Evolutionary conservation across 352 stramenopile species (phyloP).

Genomic region (Pythium folliculosum): DNA sequence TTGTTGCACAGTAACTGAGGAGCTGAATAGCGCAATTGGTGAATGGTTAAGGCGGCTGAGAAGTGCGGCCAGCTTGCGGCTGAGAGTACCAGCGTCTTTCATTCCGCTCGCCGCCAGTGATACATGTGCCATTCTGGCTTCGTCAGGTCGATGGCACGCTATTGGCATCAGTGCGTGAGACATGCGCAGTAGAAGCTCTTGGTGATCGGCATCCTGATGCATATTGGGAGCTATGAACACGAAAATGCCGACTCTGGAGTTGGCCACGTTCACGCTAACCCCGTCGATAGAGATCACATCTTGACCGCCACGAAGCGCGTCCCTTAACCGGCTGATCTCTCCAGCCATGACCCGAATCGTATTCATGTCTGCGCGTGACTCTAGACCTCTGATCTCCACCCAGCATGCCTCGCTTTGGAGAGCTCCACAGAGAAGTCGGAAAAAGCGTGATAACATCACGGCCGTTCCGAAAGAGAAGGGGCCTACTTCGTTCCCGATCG

Average conservation of each 20-base stretch:
- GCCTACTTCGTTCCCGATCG: slow-evolving; percentile 47
- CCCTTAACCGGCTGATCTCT: slow-evolving; percentile 51
- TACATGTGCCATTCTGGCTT: slow-evolving; percentile 40
- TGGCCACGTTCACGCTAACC: slow-evolving; percentile 37
- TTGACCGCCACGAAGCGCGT: slow-evolving; percentile 43
- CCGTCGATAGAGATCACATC: slow-evolving; percentile 40
- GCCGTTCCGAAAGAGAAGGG: slow-evolving; percentile 41
- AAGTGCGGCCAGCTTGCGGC: slow-evolving; percentile 38
- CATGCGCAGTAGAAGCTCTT: slow-evolving; percentile 48
- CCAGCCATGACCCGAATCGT: slow-evolving; percentile 39
- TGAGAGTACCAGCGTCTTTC: slow-evolving; percentile 45
- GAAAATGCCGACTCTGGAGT: slow-evolving; percentile 39
- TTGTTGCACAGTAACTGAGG: slow-evolving; percentile 28
- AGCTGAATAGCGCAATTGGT: slow-evolving; percentile 24
- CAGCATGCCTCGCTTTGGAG: slow-evolving; percentile 47
- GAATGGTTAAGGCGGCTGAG: slow-evolving; percentile 37
- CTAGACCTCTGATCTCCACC: slow-evolving; percentile 44
- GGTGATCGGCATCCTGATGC: slow-evolving; percentile 32
- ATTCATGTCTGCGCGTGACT: slow-evolving; percentile 25
- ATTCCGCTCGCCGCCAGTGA: slow-evolving; percentile 42
- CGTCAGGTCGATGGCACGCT: slow-evolving; percentile 31
- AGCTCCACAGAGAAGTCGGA: slow-evolving; percentile 39
- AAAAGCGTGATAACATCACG: slow-evolving; percentile 40
- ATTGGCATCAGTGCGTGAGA: slow-evolving; percentile 49
- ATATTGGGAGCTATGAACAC: slow-evolving; percentile 37